phyloP scores from a whole-genome alignment of 2,329 filamentous ascomycete genomes.

The Knoxdaviesia proteae region DNA sequence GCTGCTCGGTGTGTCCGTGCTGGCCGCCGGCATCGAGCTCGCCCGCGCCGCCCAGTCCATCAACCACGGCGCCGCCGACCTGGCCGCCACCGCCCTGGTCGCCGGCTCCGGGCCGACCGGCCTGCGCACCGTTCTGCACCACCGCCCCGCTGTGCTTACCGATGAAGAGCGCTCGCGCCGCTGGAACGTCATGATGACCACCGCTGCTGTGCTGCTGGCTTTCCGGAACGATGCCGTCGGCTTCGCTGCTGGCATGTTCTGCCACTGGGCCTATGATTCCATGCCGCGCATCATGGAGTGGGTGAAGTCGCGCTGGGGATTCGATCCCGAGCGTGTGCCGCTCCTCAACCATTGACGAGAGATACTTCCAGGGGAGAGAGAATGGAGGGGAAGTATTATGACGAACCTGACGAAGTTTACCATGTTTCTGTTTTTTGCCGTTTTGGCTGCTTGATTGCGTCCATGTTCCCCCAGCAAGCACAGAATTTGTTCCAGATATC shows the following conservation, averaged over 20 bases:
- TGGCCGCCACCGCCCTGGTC: constrained; percentile 13
- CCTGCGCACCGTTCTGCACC: constrained; percentile 7
- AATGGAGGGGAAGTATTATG: no score
- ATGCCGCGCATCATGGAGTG: no score
- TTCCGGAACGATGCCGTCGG: constrained; percentile 84
- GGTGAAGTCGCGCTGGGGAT: no score
- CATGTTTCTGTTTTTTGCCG: no score
- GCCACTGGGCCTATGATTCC: constrained; percentile 43
- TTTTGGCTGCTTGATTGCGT: no score
- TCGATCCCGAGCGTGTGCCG: no score
- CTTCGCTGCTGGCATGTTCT: constrained; percentile 63
- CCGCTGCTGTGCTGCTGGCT: constrained; percentile 58
- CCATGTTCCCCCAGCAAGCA: no score
- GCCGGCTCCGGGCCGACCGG: constrained; percentile 4
- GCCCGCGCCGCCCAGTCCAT: constrained; percentile 68
- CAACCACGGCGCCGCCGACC: constrained; percentile 45
- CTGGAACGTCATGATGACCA: constrained; percentile 82
- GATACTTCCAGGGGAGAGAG: no score
- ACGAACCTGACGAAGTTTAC: no score
- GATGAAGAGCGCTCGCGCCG: constrained; percentile 52
- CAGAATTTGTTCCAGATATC: no score
- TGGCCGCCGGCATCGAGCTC: constrained; percentile 74
- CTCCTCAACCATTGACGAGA: no score
- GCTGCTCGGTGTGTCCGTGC: constrained; percentile 69
- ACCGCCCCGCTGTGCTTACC: constrained; percentile 20